These are phyloP conservation scores for Vanderwaltozyma tropicalis DNA, from an alignment of 805 yeast species.

Conservation along the genomic window DNA sequence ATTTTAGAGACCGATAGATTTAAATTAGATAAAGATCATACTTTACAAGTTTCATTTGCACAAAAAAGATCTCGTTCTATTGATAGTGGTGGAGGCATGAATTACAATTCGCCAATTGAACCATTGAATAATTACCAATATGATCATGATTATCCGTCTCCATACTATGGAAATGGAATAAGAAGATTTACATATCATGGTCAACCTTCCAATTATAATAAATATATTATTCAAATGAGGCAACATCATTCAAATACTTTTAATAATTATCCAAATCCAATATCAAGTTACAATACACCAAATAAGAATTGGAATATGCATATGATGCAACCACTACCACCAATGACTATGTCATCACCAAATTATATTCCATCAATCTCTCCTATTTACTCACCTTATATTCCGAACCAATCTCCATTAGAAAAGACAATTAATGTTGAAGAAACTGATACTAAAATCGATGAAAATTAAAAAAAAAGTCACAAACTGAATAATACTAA, in stretches of 20 bases:
- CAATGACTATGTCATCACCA: neutral
- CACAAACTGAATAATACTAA: too few relatives aligned
- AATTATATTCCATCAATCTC: neutral
- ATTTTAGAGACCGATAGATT: slow-evolving; percentile 39
- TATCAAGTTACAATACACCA: neutral
- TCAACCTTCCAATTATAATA: neutral
- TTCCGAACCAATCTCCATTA: neutral
- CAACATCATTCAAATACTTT: too few relatives aligned
- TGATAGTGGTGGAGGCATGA: neutral
- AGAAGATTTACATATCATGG: slow-evolving; percentile 1
- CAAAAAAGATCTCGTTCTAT: slow-evolving; percentile 29
- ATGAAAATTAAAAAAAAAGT: too few relatives aligned
- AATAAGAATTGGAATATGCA: neutral
- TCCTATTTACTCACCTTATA: too few relatives aligned
- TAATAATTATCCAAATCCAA: neutral
- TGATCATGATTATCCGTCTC: neutral
- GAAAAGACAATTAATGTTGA: neutral
- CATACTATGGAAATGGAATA: neutral
- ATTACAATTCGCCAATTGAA: neutral
- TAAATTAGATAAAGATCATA: slow-evolving; percentile 39
- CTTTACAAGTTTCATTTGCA: slow-evolving; percentile 63
- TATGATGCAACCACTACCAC: neutral
- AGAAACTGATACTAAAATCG: too few relatives aligned
- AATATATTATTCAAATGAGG: neutral
- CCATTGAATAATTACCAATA: neutral